Base-by-base conservation (phyloP, 1,284 basidiomycete species). In the Naganishia liquefaciens region DNA sequence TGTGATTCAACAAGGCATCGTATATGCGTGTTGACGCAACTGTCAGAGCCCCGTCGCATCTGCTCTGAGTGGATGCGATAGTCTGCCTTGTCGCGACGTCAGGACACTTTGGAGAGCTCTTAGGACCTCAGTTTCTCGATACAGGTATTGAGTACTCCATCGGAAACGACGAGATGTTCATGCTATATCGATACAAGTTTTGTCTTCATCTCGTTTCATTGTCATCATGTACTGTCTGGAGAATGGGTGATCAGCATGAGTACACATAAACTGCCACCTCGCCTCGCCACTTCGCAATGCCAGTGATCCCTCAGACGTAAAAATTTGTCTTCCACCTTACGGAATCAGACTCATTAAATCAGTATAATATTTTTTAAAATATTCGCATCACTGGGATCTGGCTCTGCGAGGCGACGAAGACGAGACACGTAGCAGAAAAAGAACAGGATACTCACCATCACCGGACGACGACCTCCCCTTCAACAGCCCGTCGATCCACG, bases 381-480 rank as follows among this genome's bases (percentile, higher is more conserved):
- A 54, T 51, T 66, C 60, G 60, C 57, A 60, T 63, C 62, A 63
- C 50, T 10, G 62, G 62, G 62, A 53, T 30, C 44, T 19, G 9
- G n/a, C 37, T 6, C 19, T 53, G 49, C 37, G 55, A 23, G 27
- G 23, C 46, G 42, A 4, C 28, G 40, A 27, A 6, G 43, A 37
- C 15, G n/a, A 44, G 27, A 17, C 21, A 2, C 23, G 21, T 44
- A 9, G 15, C 19, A 43, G 5, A 3, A n/a, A 39, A 60, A 49
- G 44, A 49, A 7, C 17, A 9, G 44, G 21, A 15, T 23, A n/a
- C 44, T n/a, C n/a, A 30, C 23, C 40, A 27, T 30, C 46, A 72
- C 53, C 65, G 63, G 40, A 90, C 83, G 64, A 87, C 82, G 44
- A 96, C 80, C 76, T 97, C 93, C 52, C 93, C 93, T 79, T 96